Evolutionary conservation across 495 filamentous ascomycete genomes (phyloP).

Genomic region (Penicillium simplicissimum): DNA sequence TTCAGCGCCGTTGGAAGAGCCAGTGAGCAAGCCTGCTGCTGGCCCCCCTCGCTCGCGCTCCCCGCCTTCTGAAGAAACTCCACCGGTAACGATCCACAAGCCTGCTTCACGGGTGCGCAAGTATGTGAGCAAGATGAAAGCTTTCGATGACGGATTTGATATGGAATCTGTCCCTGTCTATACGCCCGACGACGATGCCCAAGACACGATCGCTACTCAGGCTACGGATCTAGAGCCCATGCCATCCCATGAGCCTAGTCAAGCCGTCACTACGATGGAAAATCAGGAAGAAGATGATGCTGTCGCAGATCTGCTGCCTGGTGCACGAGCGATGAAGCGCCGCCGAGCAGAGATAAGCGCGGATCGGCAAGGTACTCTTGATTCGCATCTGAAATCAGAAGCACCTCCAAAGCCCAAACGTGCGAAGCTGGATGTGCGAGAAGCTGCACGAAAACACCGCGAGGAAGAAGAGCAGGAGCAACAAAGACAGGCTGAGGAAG

Average conservation of each 20-base stretch:
- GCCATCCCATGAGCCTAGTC: conserved; percentile 9
- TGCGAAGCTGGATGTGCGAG: conserved; percentile 67
- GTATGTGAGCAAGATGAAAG: conserved; percentile 67
- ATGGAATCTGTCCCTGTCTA: conserved; percentile 46
- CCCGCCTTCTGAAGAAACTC: conserved; percentile 12
- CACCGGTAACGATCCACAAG: conserved; percentile 12
- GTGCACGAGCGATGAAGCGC: conserved; percentile 70
- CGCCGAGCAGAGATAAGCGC: conserved; percentile 44
- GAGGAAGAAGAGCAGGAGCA: conserved; percentile 59
- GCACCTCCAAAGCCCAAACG: conserved; percentile 40
- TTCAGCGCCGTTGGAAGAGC: neutral
- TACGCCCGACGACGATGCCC: conserved; percentile 22
- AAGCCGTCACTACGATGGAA: conserved; percentile 28
- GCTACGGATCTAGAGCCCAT: conserved; percentile 31
- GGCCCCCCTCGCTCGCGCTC: neutral
- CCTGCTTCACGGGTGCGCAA: conserved; percentile 38
- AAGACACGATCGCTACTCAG: conserved; percentile 15
- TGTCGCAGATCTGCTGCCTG: conserved; percentile 67
- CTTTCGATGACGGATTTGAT: conserved; percentile 65
- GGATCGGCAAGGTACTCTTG: conserved; percentile 11
- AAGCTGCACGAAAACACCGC: conserved; percentile 64
- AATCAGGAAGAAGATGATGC: conserved; percentile 53
- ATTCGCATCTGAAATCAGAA: conserved; percentile 21
- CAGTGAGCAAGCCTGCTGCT: neutral
- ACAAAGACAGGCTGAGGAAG: conserved; percentile 39